A percentile compares a stretch with the other conserved stretches of the same genome.
Conservation (phyloP, 1,284 basidiomycete genomes). For the Mycosarcoma maydis region DNA sequence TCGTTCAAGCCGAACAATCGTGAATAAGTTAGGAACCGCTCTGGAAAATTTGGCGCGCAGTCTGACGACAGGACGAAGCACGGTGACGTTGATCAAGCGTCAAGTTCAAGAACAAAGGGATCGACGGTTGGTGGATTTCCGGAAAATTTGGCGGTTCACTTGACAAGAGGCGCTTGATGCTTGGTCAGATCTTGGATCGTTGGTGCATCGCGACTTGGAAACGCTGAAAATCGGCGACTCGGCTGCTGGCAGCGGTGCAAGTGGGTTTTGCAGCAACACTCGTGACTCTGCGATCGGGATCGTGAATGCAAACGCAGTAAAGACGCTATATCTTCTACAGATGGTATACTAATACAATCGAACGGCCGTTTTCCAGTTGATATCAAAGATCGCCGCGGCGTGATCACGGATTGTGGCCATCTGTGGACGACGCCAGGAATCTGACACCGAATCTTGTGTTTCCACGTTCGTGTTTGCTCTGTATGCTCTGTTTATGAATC, state of each 20-base stretch:
- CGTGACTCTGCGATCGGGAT: too few species aligned
- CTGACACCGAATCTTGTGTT: background rate
- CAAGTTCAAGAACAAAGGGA: conserved; percentile 1
- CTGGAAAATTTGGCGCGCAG: conserved; percentile 9
- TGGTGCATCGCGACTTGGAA: too few species aligned
- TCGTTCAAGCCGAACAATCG: background rate
- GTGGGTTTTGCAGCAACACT: background rate
- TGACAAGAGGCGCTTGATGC: background rate
- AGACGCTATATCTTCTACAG: too few species aligned
- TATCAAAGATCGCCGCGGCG: conserved; percentile 7
- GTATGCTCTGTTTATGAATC: too few species aligned
- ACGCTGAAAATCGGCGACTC: conserved; percentile 1
- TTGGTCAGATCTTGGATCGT: too few species aligned
- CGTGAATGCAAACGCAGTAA: too few species aligned
- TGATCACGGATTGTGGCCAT: conserved; percentile 7
- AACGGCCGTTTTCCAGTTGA: too few species aligned
- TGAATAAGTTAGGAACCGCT: too few species aligned
- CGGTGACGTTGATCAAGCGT: conserved; percentile 27
- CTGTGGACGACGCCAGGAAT: conserved; percentile 12
- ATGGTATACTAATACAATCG: too few species aligned
- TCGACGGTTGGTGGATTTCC: background rate
- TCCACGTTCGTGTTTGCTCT: too few species aligned
- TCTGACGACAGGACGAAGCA: conserved; percentile 35
- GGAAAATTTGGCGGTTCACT: too few species aligned
- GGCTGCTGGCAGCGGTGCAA: background rate